Base-by-base conservation (phyloP, 306 rosid species). In the Arachis stenosperma region DNA sequence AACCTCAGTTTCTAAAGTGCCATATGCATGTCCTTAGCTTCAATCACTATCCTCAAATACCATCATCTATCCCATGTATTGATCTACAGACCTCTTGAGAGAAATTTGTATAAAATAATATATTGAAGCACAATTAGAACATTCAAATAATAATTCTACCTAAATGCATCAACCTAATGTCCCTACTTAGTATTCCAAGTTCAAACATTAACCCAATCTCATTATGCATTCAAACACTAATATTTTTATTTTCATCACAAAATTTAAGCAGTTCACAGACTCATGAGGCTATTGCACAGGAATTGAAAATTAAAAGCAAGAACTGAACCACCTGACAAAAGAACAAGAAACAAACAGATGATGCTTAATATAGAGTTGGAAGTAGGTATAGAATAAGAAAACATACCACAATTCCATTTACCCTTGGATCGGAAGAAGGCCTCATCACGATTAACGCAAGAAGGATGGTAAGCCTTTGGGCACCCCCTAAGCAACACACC, bases 391-490 rank as follows among this genome's bases (percentile, higher is more conserved):
- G 50, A 47, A 60, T 13, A 74, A 74, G 73, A 75, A 78, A 83
- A 68, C 79, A 70, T 83, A 95, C 99, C 98, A 30, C 99, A 95
- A 70, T 95, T 95, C 98, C 98, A 95, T 76, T 89, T 90, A 79
- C 99, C 99, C 91, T 94, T 94, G 6, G 99, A 69, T 73, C 78
- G 91, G 81, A 95, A 95, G 84, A 95, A 95, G 30, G 98, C 99
- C 65, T 92, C 98, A 12, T 95, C 99, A 1, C 90, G 96, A 78
- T 95, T 88, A 71, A 95, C 85, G 40, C 99, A 95, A 1, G 93
- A 77, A 78, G 99, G 99, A 84, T 95, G 99, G 73, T 95, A 95
- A 6, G 97, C 99, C 83, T 95, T 95, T 9, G 99, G 98, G 70
- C 99, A 95, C 75, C 98, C 98, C 95, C 99, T 95, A 81, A 53